A percentile compares a stretch with the other conserved stretches of the same genome.
Conservation (phyloP, 192 early-diverging fungal genomes). For the Linnemannia schmuckeri region DNA sequence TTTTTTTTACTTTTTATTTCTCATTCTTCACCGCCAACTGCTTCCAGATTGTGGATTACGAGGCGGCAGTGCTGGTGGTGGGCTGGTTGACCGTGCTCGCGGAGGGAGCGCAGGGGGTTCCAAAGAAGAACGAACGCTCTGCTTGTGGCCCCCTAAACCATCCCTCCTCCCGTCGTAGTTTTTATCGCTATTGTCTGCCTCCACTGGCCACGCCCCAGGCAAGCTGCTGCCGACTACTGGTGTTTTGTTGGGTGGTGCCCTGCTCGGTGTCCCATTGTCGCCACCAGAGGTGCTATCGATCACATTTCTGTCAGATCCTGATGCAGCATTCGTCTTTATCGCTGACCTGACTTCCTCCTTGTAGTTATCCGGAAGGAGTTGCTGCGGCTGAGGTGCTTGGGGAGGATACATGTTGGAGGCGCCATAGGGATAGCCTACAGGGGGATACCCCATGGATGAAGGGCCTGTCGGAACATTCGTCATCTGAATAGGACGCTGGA, state of each 20-base stretch:
- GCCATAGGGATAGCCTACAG: constrained; percentile 24
- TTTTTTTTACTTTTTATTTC: too few species aligned
- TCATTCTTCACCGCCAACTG: not conserved
- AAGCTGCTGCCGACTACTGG: not conserved
- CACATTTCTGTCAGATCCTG: not conserved
- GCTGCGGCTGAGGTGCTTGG: not conserved
- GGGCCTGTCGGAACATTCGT: not conserved
- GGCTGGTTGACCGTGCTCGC: constrained; percentile 8
- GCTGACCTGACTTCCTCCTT: not conserved
- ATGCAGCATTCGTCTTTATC: not conserved
- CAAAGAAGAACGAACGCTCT: not conserved
- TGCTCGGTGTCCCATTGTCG: too few species aligned
- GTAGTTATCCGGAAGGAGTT: not conserved
- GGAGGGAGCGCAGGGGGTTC: not conserved
- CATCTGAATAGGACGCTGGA: not conserved
- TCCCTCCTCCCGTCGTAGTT: not conserved
- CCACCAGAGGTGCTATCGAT: not conserved
- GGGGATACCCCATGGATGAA: constrained; percentile 12
- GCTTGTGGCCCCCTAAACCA: not conserved
- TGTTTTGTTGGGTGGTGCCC: not conserved
- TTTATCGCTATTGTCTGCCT: not conserved
- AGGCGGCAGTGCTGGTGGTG: constrained; percentile 27
- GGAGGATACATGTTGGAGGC: constrained; percentile 36
- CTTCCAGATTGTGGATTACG: not conserved
- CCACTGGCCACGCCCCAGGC: not conserved